phyloP scores from a whole-genome alignment of 2,329 filamentous ascomycete genomes.

The Gliomastix tumulicola region DNA sequence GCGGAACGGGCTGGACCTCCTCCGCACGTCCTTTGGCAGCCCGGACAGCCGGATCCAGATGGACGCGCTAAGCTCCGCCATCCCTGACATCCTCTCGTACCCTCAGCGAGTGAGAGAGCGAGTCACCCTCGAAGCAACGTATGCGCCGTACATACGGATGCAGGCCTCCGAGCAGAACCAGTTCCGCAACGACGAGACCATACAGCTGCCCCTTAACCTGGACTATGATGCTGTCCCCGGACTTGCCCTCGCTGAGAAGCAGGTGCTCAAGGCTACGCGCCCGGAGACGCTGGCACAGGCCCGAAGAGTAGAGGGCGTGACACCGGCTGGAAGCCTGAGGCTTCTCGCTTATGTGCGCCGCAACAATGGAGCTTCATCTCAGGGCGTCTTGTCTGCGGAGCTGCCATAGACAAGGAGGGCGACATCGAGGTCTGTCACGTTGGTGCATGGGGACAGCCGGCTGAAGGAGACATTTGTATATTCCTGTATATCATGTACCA shows the following conservation, averaged over 20 bases:
- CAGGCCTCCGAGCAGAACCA: slow-evolving; percentile 60
- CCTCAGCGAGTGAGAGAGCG: slow-evolving; percentile 54
- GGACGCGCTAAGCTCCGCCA: slow-evolving; percentile 45
- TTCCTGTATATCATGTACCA: too few relatives aligned
- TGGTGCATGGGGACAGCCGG: too few relatives aligned
- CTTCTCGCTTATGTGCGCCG: slow-evolving; percentile 56
- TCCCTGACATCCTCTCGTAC: slow-evolving; percentile 52
- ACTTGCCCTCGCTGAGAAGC: slow-evolving; percentile 72
- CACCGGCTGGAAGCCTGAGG: slow-evolving; percentile 51
- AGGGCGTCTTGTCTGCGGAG: too few relatives aligned
- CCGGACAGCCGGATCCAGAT: slow-evolving; percentile 36
- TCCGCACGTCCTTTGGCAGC: slow-evolving; percentile 48
- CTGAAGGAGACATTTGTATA: too few relatives aligned
- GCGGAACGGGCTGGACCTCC: slow-evolving; percentile 71
- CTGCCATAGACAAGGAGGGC: too few relatives aligned
- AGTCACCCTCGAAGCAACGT: slow-evolving; percentile 74
- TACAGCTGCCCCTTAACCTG: slow-evolving; percentile 65
- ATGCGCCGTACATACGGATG: slow-evolving; percentile 76
- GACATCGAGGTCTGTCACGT: too few relatives aligned
- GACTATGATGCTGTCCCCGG: slow-evolving; percentile 71
- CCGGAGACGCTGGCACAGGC: slow-evolving; percentile 89
- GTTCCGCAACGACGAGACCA: slow-evolving; percentile 69
- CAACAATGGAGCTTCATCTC: neutral
- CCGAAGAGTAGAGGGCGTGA: slow-evolving; percentile 74
- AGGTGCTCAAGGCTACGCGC: slow-evolving; percentile 58